Conservation (phyloP, 2,329 filamentous ascomycete genomes). For the Colletotrichum musicola region DNA sequence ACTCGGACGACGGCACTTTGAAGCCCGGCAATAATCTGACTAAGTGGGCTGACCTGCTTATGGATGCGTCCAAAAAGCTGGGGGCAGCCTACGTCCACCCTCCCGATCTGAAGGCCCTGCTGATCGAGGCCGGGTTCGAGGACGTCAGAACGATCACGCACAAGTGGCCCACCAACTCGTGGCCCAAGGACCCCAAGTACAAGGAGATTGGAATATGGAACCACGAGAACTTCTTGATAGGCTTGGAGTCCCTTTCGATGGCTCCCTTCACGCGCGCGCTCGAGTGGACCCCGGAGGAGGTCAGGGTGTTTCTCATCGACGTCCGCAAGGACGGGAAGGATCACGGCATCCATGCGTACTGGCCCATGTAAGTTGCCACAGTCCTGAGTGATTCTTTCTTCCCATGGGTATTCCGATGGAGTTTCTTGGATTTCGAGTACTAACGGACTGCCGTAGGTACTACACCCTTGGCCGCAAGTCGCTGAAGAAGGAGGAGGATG, state of each 20-base stretch:
- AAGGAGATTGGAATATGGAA: constrained; percentile 51
- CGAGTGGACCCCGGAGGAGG: constrained; percentile 49
- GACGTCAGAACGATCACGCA: constrained; percentile 49
- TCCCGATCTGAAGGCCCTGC: constrained; percentile 49
- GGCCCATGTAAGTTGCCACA: constrained; percentile 49
- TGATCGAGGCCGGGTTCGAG: constrained; percentile 62
- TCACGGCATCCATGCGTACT: constrained; percentile 51
- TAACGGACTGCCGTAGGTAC: not conserved
- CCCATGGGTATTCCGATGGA: not conserved
- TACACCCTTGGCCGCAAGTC: not conserved
- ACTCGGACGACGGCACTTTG: constrained; percentile 56
- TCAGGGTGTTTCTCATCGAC: constrained; percentile 48
- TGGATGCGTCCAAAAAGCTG: not conserved
- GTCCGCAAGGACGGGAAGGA: constrained; percentile 50
- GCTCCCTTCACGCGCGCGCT: constrained; percentile 49
- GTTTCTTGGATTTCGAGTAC: not conserved
- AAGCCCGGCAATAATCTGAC: constrained; percentile 9
- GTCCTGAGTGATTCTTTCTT: not conserved
- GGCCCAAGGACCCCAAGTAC: constrained; percentile 49
- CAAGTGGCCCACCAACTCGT: constrained; percentile 52
- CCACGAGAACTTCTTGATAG: constrained; percentile 48
- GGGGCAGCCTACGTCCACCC: constrained; percentile 41
- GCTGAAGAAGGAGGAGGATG: not conserved
- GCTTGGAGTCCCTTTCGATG: constrained; percentile 50
- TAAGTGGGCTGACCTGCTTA: not conserved